A percentile compares a stretch with the other conserved stretches of the same genome.
Conservation (phyloP, 75 land plant genomes). For the Cunninghamia lanceolata region DNA sequence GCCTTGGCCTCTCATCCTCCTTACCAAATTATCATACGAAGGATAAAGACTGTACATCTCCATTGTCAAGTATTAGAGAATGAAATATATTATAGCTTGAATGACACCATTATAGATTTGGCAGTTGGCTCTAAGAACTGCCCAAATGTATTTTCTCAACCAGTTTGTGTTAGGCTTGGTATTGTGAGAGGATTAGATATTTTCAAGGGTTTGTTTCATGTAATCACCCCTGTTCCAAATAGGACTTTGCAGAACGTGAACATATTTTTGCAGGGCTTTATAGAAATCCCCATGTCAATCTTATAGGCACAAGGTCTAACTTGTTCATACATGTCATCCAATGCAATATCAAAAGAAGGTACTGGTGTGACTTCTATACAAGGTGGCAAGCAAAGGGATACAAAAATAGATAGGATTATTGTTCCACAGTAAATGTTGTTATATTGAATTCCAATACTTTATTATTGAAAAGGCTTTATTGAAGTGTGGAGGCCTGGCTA, state of each 20-base stretch:
- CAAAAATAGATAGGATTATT: neutral
- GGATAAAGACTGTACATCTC: too few species aligned
- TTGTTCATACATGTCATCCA: constrained; percentile 1
- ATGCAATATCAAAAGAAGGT: neutral
- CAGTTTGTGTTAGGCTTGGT: too few species aligned
- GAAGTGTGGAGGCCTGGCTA: neutral
- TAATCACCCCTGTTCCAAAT: constrained; percentile 73
- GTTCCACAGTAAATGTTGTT: neutral
- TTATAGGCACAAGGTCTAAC: constrained; percentile 49
- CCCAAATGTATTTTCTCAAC: too few species aligned
- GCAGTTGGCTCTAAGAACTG: too few species aligned
- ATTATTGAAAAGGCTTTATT: too few species aligned
- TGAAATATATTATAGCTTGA: too few species aligned
- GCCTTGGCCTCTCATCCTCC: too few species aligned
- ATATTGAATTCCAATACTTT: too few species aligned
- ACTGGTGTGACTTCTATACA: neutral
- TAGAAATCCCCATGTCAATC: constrained; percentile 65
- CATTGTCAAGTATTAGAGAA: too few species aligned
- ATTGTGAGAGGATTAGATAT: constrained; percentile 81
- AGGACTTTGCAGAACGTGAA: constrained; percentile 63
- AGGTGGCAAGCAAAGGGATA: constrained; percentile 2
- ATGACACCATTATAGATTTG: too few species aligned
- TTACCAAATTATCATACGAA: too few species aligned
- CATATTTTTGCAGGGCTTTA: constrained; percentile 70
- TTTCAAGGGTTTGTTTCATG: constrained; percentile 47